Conservation (phyloP, 1,139 yeast species). For the Entelexis sorbosivorans region DNA sequence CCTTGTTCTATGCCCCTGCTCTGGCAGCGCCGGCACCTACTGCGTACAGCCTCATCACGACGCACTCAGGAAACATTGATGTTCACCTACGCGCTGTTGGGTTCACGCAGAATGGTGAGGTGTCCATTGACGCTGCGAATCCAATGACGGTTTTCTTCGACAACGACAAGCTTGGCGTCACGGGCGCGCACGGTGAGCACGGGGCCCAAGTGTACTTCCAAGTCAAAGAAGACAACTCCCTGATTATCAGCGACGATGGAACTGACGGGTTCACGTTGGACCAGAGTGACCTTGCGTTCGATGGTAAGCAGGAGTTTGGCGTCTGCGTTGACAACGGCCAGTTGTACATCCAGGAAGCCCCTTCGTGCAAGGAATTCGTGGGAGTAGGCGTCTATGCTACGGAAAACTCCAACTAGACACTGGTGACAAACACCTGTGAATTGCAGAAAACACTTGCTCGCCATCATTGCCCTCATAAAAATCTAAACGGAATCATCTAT, state of each 20-base stretch:
- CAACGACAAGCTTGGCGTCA: neutral
- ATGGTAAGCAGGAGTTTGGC: neutral
- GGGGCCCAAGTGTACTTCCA: neutral
- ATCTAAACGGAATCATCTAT: neutral
- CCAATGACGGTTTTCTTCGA: neutral
- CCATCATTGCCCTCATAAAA: too few relatives aligned
- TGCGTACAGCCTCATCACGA: neutral
- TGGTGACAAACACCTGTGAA: too few relatives aligned
- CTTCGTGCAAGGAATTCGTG: neutral
- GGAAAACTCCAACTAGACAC: neutral
- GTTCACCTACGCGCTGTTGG: slow-evolving; percentile 1
- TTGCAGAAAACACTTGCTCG: too few relatives aligned
- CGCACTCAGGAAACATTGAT: neutral
- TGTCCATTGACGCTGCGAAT: neutral
- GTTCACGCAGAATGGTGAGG: neutral
- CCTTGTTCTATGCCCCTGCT: neutral
- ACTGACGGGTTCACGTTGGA: neutral
- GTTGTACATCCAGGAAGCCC: neutral
- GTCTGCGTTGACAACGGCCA: neutral
- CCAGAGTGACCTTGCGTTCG: neutral
- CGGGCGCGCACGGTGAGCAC: neutral
- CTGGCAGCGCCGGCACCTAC: neutral
- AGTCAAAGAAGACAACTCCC: neutral
- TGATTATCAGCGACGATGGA: neutral
- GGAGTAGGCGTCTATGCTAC: neutral